Conservation (phyloP, 257 asterid genomes). For the Nicotiana otophora region DNA sequence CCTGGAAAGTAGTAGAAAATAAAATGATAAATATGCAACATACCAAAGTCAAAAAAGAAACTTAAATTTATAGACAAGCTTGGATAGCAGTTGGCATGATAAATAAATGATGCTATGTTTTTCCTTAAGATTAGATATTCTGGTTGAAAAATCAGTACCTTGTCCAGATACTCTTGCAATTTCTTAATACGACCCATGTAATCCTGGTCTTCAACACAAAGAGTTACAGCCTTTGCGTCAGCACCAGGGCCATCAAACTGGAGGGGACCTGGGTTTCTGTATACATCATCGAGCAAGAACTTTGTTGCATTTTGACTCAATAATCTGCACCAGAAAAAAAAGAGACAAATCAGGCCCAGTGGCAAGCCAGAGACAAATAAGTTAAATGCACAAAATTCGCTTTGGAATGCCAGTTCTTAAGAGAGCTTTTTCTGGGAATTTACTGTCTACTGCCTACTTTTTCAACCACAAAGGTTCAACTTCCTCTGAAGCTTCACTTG, state of each 20-base stretch:
- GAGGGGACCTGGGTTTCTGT: conserved; percentile 98
- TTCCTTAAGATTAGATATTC: not conserved
- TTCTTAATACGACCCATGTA: conserved; percentile 79
- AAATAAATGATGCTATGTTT: not conserved
- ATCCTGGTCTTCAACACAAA: conserved; percentile 87
- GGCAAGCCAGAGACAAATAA: not conserved
- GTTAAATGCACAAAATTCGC: not conserved
- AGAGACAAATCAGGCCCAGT: not conserved
- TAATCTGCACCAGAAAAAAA: conserved; percentile 33
- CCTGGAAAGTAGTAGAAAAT: conserved; percentile 33
- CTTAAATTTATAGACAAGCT: not conserved
- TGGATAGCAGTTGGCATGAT: not conserved
- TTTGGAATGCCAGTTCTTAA: not conserved
- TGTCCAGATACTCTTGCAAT: conserved; percentile 63
- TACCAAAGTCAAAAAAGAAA: not conserved
- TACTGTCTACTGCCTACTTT: not conserved
- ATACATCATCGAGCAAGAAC: conserved; percentile 77
- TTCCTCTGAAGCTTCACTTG: not conserved
- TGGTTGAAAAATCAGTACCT: conserved; percentile 21
- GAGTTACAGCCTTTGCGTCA: conserved; percentile 70
- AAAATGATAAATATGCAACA: not conserved
- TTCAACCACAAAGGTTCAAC: not conserved
- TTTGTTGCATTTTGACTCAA: conserved; percentile 78
- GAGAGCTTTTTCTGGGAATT: not conserved
- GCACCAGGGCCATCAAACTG: conserved; percentile 98